Base-by-base conservation (phyloP, 129 eudicot species). In the Ambrosia trifida region DNA sequence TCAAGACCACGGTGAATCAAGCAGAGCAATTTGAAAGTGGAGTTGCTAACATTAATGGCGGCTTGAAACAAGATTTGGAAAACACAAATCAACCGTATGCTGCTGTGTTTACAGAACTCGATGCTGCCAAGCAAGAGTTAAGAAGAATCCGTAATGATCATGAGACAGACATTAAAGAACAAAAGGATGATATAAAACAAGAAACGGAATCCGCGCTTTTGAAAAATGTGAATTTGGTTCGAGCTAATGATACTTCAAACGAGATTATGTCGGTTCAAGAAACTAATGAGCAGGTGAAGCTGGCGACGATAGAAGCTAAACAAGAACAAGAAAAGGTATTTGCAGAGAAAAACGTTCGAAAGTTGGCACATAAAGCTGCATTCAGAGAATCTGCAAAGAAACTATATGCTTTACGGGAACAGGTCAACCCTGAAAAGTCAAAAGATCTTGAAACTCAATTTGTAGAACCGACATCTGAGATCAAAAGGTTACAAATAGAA, bases 81-180 rank as follows among this genome's bases (percentile, higher is more conserved):
- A 67, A 78, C 72, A 49, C 79, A 11, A 84, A 82, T 53, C 83
- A 85, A 18, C 82, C 83, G 68, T 90, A 88, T 61, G n/a, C 72
- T 9, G 80, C 65, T 59, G 88, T 81, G 46, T 63, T 84, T 73
- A 52, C 90, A 38, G 91, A 88, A 69, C 94, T 95, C 9, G 83
- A 88, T 83, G 67, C 93, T 13, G 89, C 91, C 24, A 95, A 90
- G 77, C 89, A 86, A 80, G 91, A 82, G 51, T 80, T 88, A 13
- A 78, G 82, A 78, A 82, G 83, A 68, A 74, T 85, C 8, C 86
- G 84, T 13, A 96, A 83, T 53, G 96, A 86, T 77, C 77, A 51
- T 81, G 79, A 80, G 40, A 78, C 81, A 41, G 72, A 83, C 61
- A 19, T 66, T 13, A 85, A 84, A 75, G 91, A 72, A 51, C 91